These are phyloP conservation scores for Ganoderma leucocontextum DNA, from an alignment of 1,284 basidiomycete genomes.

Conservation along the genomic window DNA sequence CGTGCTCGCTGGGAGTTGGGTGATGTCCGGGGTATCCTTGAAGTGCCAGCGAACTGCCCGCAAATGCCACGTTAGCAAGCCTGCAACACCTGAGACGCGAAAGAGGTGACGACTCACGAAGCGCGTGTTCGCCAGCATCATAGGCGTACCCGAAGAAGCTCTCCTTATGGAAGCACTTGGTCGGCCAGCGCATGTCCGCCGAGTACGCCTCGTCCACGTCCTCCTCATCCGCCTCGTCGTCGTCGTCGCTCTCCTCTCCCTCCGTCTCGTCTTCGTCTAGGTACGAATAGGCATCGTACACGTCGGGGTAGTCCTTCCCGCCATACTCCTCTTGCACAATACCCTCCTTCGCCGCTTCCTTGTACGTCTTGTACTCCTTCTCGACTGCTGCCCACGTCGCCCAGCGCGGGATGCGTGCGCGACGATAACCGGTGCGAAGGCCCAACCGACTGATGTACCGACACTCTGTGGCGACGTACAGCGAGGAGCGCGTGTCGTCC, in stretches of 20 bases:
- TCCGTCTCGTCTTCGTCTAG: conserved; percentile 20
- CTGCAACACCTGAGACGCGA: not conserved
- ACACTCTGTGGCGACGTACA: conserved; percentile 48
- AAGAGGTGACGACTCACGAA: conserved; percentile 38
- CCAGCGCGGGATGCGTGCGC: conserved; percentile 30
- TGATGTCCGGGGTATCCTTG: conserved; percentile 35
- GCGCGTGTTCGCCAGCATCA: conserved; percentile 44
- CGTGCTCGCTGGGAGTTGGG: conserved; percentile 32
- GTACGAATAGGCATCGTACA: conserved; percentile 22
- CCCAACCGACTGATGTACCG: conserved; percentile 45
- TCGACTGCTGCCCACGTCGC: conserved; percentile 31
- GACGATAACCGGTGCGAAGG: conserved; percentile 43
- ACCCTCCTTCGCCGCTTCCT: conserved; percentile 12
- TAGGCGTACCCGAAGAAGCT: conserved; percentile 46
- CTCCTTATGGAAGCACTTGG: conserved; percentile 44
- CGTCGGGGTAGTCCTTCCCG: conserved; percentile 20
- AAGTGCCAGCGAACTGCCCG: conserved; percentile 37
- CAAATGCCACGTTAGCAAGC: not conserved
- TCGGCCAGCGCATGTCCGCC: conserved; percentile 42
- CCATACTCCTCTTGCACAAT: conserved; percentile 16
- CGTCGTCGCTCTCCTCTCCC: conserved; percentile 22
- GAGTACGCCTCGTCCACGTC: conserved; percentile 34
- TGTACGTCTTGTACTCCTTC: conserved; percentile 22
- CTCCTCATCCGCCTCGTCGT: conserved; percentile 19
- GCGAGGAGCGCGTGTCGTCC: conserved; percentile 40